Percentiles rank a stretch among this genome's conserved stretches.
Evolutionary conservation across 2,329 filamentous ascomycete genomes (phyloP).

Genomic region (Trichoderma arundinaceum): DNA sequence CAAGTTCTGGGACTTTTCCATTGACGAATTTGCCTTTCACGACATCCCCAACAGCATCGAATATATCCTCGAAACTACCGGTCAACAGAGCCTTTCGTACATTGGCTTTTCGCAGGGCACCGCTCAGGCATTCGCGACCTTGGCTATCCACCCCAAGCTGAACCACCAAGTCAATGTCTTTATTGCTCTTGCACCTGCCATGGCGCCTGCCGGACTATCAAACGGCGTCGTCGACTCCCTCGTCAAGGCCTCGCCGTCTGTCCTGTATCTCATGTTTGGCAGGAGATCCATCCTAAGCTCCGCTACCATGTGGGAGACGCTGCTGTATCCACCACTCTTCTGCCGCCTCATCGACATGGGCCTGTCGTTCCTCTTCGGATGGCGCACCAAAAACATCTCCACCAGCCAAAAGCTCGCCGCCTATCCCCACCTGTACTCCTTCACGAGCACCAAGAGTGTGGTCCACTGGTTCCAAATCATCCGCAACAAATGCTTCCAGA

Average conservation of each 20-base stretch:
- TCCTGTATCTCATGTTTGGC: slow-evolving; percentile 91
- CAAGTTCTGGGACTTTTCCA: slow-evolving; percentile 96
- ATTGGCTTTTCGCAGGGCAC: slow-evolving; percentile 98
- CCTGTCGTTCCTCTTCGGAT: slow-evolving; percentile 84
- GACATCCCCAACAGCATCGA: slow-evolving; percentile 95
- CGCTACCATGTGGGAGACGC: slow-evolving; percentile 95
- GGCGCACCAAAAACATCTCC: slow-evolving; percentile 84
- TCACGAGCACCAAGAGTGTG: slow-evolving; percentile 93
- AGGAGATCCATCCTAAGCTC: slow-evolving; percentile 89
- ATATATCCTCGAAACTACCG: slow-evolving; percentile 85
- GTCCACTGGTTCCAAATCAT: slow-evolving; percentile 99
- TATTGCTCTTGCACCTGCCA: slow-evolving; percentile 92
- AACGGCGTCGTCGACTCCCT: slow-evolving; percentile 92
- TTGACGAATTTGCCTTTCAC: slow-evolving; percentile 97
- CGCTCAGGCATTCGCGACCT: slow-evolving; percentile 90
- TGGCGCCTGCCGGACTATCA: slow-evolving; percentile 89
- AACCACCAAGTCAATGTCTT: slow-evolving; percentile 96
- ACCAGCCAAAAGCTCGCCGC: slow-evolving; percentile 89
- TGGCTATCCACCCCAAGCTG: slow-evolving; percentile 88
- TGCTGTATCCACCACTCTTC: slow-evolving; percentile 94
- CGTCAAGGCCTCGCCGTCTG: slow-evolving; percentile 89
- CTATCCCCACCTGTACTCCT: slow-evolving; percentile 95
- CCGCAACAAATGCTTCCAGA: slow-evolving; percentile 92
- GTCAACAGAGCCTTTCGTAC: slow-evolving; percentile 85
- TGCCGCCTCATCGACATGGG: slow-evolving; percentile 83